These are phyloP conservation scores for Penicillium sp. DNA, from an alignment of 2,329 filamentous ascomycete genomes.

Conservation along the genomic window DNA sequence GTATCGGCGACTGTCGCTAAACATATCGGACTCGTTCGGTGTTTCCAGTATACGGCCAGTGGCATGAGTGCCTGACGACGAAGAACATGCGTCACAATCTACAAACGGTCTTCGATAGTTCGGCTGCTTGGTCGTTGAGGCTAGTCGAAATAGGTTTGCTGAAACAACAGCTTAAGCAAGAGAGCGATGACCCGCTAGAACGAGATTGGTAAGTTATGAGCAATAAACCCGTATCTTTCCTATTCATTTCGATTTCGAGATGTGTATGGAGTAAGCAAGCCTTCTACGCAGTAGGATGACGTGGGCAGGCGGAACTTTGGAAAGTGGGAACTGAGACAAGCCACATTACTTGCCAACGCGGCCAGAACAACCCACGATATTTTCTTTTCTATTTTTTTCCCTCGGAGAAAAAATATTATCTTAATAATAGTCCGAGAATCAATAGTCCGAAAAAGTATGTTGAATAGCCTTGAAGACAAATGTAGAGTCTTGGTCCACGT, in stretches of 20 bases:
- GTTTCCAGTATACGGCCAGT: background rate
- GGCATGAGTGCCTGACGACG: background rate
- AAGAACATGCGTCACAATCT: background rate
- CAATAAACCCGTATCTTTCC: background rate
- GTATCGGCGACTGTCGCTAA: background rate
- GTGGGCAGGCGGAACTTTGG: background rate
- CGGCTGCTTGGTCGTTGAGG: background rate
- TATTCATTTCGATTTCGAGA: background rate
- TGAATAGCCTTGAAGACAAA: background rate
- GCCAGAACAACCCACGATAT: background rate
- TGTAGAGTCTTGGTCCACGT: background rate
- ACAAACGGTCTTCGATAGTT: background rate
- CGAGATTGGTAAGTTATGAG: background rate
- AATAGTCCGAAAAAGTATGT: background rate
- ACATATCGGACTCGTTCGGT: background rate
- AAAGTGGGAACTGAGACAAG: background rate
- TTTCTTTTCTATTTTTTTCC: background rate
- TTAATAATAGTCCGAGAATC: background rate
- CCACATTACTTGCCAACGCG: conserved; percentile 1
- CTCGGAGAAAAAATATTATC: background rate
- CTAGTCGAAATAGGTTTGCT: background rate
- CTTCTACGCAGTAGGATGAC: background rate
- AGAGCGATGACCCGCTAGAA: background rate
- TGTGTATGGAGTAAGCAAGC: background rate
- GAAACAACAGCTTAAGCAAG: background rate